These are phyloP conservation scores for Candida ponderosae DNA, from an alignment of 805 yeast genomes.

Conservation along the genomic window DNA sequence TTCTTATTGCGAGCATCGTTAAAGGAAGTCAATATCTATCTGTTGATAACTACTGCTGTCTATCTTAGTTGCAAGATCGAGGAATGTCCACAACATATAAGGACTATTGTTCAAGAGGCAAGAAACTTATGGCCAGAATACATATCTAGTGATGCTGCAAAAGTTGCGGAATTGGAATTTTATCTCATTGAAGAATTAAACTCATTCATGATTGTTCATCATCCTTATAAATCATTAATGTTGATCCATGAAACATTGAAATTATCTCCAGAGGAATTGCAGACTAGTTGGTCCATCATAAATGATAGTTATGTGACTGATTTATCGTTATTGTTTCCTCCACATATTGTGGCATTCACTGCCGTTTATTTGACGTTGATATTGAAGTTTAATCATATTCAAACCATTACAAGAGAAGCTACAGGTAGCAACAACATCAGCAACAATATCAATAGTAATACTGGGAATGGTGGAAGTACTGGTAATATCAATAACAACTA, in stretches of 20 bases:
- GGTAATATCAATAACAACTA: neutral
- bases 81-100: slow-evolving; percentile 90
- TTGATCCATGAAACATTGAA: slow-evolving; percentile 34
- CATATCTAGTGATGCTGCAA: slow-evolving; percentile 84
- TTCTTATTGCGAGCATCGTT: slow-evolving; percentile 66
- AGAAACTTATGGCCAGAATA: slow-evolving; percentile 91
- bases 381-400: slow-evolving; percentile 29
- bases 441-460: slow-evolving; percentile 2
- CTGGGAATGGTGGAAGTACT: slow-evolving; percentile 8
- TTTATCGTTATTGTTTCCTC: slow-evolving; percentile 74
- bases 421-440: slow-evolving; percentile 1
- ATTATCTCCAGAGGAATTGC: slow-evolving; percentile 60
- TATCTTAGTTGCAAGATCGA: slow-evolving; percentile 92
- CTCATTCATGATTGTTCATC: slow-evolving; percentile 63
- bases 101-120: slow-evolving; percentile 78
- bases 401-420: slow-evolving; percentile 11
- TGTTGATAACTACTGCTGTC: slow-evolving; percentile 75
- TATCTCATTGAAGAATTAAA: slow-evolving; percentile 85
- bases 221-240: slow-evolving; percentile 60
- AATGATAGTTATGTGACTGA: slow-evolving; percentile 90
- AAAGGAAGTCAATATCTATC: slow-evolving; percentile 75
- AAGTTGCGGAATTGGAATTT: slow-evolving; percentile 92
- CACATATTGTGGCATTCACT: slow-evolving; percentile 79
- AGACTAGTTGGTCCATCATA: slow-evolving; percentile 81
- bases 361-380: slow-evolving; percentile 75